Evolutionary conservation across 805 yeast genomes (phyloP), one percentile per base, ranked within the genome.

Genomic region (Wickerhamiella galacta): DNA sequence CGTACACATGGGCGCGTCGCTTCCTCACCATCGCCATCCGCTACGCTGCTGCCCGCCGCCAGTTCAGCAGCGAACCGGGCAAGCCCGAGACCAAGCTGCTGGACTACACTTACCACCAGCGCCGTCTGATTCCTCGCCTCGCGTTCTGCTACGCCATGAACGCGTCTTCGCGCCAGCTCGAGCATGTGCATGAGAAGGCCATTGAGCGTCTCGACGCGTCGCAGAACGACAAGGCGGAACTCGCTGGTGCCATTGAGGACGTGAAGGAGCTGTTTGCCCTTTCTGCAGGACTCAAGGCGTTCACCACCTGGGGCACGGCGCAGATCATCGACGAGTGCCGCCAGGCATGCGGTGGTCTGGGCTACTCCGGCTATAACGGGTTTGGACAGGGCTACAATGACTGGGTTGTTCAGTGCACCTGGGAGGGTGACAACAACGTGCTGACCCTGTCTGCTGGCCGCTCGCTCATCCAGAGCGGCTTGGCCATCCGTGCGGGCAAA

Each of bases 351-450:
- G 95, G 95, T 53, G 95, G 95, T 20, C 94, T 80, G 56, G 95
- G 95, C 25, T 85, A 85, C 58, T 81, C 93, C 16, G 72, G 83
- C n/a, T 85, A 85, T 57, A 72, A 81, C 42, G 93, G 85, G 2
- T 79, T 85, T 52, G 94, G 92, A 25, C 80, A 76, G 52, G 83
- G 83, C 9, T 81, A 72, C 61, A 68, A 68, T 40, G 95, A 85
- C 54, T 87, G 93, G 81, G 94, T 79, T n/a, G 95, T 85, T 25
- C 95, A 85, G 60, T 83, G 94, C 57, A 85, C 95, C 14, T 85
- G 95, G 95, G 95, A 85, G 61, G 95, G 95, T 56, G 95, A 85
- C 56, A 85, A 85, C 61, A 83, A 74, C 48, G 76, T 85, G 28
- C 64, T 85, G 42, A 78, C 83, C 2, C 71, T 81, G 56, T 75